Evolutionary conservation across 176 grass and related monocot genomes (phyloP), one percentile per base, ranked within the genome.

Genomic region (Phoenix dactylifera): DNA sequence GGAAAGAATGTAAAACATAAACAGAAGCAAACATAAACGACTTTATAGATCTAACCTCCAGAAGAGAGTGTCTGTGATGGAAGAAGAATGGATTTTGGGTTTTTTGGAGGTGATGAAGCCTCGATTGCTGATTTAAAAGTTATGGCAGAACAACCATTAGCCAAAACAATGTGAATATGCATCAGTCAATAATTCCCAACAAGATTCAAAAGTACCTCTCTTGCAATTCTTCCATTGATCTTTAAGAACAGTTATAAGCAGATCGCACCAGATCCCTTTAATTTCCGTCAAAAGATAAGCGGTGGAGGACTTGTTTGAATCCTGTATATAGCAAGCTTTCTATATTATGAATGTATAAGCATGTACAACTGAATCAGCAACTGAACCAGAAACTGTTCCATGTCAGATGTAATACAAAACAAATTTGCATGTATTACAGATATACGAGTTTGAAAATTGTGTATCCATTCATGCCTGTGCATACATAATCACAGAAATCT

Each of bases 171-270:
- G 35, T 14, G 2, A 12, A 44, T 44, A 44, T 44, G 35, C 35
- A 44, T 44, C 7, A 12, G 35, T 44, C 10, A 44, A 12, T 44
- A 44, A 44, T 44, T 44, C 10, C 6, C 35, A 44, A 9, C 35
- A 14, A 44, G 10, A 44, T 44, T 44, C 9, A 44, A 10, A 44
- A 20, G 22, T 81, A 89, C 94, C 94, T 89, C 84, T 89, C 83
- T 89, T 98, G 82, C 88, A 98, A 51, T 77, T 85, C 54, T 55
- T 89, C 94, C 88, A 98, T 58, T 75, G 70, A 66, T 98, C 88
- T 72, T 85, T 83, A 70, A 98, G n/a, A 64, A 86, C 79, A 71
- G 88, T 72, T 62, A 86, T 68, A 55, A 98, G 76, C 59, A 93
- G 74, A 77, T 89, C 94, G 1, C 85, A 79, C 94, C 94, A 98